Percentiles rank a stretch among this genome's conserved stretches.
These are phyloP conservation scores for Herpetomonas samuelpessoai DNA, from an alignment of 208 protist genomes.

Conservation along the genomic window DNA sequence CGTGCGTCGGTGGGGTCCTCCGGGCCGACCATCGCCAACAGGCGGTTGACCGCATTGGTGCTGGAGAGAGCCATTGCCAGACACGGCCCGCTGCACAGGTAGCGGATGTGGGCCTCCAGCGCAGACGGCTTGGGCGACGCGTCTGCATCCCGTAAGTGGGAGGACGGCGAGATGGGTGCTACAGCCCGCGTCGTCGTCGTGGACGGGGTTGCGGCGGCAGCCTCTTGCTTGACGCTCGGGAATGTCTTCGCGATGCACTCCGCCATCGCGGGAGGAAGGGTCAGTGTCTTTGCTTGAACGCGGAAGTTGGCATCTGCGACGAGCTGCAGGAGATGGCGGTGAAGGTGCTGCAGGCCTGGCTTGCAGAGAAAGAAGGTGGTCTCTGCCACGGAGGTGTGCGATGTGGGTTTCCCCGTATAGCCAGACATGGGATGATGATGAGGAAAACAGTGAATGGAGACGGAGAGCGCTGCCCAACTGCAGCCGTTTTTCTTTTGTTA, in stretches of 20 bases:
- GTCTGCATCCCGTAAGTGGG: no score
- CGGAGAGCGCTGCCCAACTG: no score
- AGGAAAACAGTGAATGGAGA: neutral
- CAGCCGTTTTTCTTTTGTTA: no score
- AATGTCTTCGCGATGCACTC: conserved; percentile 48
- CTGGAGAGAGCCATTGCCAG: conserved; percentile 53
- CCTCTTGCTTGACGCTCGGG: conserved; percentile 27
- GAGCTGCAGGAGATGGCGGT: conserved; percentile 50
- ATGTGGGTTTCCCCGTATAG: conserved; percentile 1
- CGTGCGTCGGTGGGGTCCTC: conserved; percentile 59
- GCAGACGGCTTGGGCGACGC: conserved; percentile 5
- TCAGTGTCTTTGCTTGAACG: conserved; percentile 48
- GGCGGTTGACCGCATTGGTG: conserved; percentile 51
- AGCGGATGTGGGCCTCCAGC: conserved; percentile 28
- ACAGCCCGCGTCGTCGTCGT: conserved; percentile 5
- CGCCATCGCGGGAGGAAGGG: conserved; percentile 41
- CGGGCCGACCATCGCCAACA: conserved; percentile 61
- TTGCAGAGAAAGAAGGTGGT: conserved; percentile 70
- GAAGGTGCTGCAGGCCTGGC: conserved; percentile 43
- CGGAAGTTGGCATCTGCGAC: conserved; percentile 50
- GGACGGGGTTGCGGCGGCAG: neutral
- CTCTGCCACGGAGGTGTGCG: conserved; percentile 20
- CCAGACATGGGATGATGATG: neutral
- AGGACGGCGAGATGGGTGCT: no score
- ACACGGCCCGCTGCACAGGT: conserved; percentile 58